Conservation (phyloP, 441 rosid genomes). For the Kokia cookei region DNA sequence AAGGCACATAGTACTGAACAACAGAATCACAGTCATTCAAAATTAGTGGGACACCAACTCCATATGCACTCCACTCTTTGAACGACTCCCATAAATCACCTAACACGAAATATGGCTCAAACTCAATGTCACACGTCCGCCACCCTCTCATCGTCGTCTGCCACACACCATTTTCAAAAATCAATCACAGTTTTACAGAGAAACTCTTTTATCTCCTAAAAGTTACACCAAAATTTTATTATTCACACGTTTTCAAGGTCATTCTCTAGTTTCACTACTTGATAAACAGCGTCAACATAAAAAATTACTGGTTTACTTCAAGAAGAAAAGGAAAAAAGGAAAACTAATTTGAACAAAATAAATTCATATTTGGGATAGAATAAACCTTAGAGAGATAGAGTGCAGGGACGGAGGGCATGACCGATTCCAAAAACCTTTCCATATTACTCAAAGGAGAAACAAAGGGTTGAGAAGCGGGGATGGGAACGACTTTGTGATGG, state of each 20-base stretch:
- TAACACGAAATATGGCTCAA: constrained; percentile 53
- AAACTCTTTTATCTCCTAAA: neutral
- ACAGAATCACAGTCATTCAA: constrained; percentile 57
- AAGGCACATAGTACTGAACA: constrained; percentile 75
- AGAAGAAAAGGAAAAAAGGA: neutral
- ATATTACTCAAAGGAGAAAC: constrained; percentile 39
- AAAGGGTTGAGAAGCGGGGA: constrained; percentile 24
- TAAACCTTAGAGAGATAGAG: constrained; percentile 54
- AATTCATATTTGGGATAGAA: neutral
- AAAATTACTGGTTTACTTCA: neutral
- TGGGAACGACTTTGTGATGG: constrained; percentile 13
- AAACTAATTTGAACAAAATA: neutral
- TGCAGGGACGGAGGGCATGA: constrained; percentile 51
- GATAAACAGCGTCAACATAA: neutral
- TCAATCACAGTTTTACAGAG: neutral
- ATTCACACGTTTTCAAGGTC: neutral
- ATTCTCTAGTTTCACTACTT: neutral
- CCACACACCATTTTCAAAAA: neutral
- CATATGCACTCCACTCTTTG: constrained; percentile 87
- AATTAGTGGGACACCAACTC: constrained; percentile 62
- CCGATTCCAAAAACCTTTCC: constrained; percentile 54
- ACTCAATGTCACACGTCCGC: constrained; percentile 37
- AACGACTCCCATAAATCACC: constrained; percentile 84
- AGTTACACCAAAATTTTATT: neutral
- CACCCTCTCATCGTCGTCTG: constrained; percentile 41